Conservation (phyloP, 441 rosid genomes). For the California macrophylla region DNA sequence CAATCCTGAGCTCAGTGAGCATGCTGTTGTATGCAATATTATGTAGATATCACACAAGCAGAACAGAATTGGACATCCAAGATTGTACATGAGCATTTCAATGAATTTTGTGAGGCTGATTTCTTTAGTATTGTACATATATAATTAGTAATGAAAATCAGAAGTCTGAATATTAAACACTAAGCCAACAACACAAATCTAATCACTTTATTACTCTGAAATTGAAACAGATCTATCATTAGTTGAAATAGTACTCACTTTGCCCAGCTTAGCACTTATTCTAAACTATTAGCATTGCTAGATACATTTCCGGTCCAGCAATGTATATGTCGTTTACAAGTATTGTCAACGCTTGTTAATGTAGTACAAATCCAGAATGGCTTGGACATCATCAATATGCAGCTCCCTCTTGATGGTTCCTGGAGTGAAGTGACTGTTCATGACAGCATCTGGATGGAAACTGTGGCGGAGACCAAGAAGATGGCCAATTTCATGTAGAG, state of each 20-base stretch:
- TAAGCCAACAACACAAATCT: no score
- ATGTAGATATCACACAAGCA: conserved; percentile 42
- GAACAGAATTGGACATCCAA: conserved; percentile 27
- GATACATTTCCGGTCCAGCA: not conserved
- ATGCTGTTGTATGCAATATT: conserved; percentile 41
- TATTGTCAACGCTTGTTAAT: not conserved
- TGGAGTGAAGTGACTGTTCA: not conserved
- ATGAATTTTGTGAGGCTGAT: not conserved
- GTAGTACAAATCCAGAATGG: not conserved
- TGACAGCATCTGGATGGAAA: not conserved
- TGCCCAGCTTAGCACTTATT: not conserved
- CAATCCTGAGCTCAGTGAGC: conserved; percentile 46
- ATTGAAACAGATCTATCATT: not conserved
- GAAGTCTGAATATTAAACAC: no score
- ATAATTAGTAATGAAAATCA: no score
- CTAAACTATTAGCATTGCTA: not conserved
- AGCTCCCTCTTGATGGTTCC: not conserved
- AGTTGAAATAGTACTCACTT: not conserved
- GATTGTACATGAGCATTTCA: conserved; percentile 21
- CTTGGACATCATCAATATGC: not conserved
- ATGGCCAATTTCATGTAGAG: not conserved
- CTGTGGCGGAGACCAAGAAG: not conserved
- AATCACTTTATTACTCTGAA: not conserved
- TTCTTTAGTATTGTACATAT: not conserved
- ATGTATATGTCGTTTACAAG: not conserved